A percentile compares a stretch with the other conserved stretches of the same genome.
Conservation (phyloP, 2,329 filamentous ascomycete genomes). For the Fusarium sp. region DNA sequence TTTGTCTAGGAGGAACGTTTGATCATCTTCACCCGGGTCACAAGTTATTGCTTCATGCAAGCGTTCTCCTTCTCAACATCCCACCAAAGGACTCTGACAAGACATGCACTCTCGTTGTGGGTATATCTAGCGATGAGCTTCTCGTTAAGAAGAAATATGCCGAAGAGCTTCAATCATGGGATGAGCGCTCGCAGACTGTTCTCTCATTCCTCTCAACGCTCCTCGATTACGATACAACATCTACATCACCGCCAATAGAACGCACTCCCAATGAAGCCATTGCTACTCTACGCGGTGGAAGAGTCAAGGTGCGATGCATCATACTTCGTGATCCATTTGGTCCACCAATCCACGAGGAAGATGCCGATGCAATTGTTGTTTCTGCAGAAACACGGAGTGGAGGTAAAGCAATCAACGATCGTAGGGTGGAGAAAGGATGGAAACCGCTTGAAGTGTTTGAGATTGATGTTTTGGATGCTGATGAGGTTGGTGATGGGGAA, state of each 20-base stretch:
- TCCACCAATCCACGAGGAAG: constrained; percentile 85
- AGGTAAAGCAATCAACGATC: constrained; percentile 87
- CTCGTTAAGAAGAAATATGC: constrained; percentile 90
- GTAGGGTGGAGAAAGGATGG: constrained; percentile 82
- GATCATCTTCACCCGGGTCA: constrained; percentile 96
- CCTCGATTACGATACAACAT: constrained; percentile 57
- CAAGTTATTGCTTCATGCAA: constrained; percentile 94
- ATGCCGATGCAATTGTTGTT: constrained; percentile 83
- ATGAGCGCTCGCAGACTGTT: constrained; percentile 74
- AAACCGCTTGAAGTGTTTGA: constrained; percentile 81
- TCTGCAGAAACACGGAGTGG: constrained; percentile 89
- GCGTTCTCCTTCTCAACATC: constrained; percentile 75
- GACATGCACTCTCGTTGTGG: constrained; percentile 76
- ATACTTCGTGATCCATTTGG: constrained; percentile 90
- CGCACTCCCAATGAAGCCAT: constrained; percentile 46
- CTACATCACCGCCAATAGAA: constrained; percentile 18
- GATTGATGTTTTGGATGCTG: constrained; percentile 84
- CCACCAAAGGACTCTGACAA: constrained; percentile 52
- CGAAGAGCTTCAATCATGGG: constrained; percentile 84
- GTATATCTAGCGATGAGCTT: constrained; percentile 88
- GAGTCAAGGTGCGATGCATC: constrained; percentile 79
- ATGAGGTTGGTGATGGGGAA: constrained; percentile 49
- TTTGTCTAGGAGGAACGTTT: constrained; percentile 93
- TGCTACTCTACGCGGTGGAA: constrained; percentile 68
- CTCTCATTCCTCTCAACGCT: constrained; percentile 79